Evolutionary conservation across 768 basidiomycete genomes (phyloP), one percentile per base, ranked within the genome.

Genomic region (Tylopilus sp.): DNA sequence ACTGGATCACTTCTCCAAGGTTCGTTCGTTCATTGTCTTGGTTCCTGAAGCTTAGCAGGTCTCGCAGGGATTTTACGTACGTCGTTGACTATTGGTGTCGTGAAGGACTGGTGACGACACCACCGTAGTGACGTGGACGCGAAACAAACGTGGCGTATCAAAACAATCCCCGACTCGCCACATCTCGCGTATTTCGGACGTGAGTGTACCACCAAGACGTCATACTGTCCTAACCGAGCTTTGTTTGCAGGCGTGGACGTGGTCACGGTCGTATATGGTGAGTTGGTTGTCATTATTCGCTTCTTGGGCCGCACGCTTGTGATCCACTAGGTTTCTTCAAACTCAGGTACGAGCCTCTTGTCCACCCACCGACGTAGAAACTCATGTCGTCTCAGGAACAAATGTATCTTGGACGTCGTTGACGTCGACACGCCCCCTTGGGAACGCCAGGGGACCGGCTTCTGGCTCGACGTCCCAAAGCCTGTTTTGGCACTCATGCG

Each of bases 1-100:
- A 87, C 56, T 95, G 89, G 83, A 81, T 83, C 48, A 96, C 93
- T 12, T 79, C 77, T 29, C 86, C 85, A 24, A 78, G 84, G 86
- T 83, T 52, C 45, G 70, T 57, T 53, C 11, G 7, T 28, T 22
- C 19, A 16, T 40, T 9, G 13, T 26, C 28, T 19, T 16, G 3
- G 21, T 31, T 47, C 17, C 36, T 37, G 3, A 53, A 25, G 7
- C 16, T 48, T 43, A 50, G 28, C 41, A 38, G 24, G 34, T 33
- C 21, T 48, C 37, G 11, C 44, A 87, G 89, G 61, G 90, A 92
- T 69, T 86, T 80, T 55, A 92, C 89, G 88, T 89, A 62, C 54
- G 83, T 63, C 30, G 31, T 40, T 58, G 13, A 13, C 10, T 45
- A 11, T 6, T 36, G 0, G 31, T 31, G 4, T 34, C 12, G 26